Evolutionary conservation across 23 red algal species (phyloP).

Genomic region (Cyanidiococcus yangmingshanensis): DNA sequence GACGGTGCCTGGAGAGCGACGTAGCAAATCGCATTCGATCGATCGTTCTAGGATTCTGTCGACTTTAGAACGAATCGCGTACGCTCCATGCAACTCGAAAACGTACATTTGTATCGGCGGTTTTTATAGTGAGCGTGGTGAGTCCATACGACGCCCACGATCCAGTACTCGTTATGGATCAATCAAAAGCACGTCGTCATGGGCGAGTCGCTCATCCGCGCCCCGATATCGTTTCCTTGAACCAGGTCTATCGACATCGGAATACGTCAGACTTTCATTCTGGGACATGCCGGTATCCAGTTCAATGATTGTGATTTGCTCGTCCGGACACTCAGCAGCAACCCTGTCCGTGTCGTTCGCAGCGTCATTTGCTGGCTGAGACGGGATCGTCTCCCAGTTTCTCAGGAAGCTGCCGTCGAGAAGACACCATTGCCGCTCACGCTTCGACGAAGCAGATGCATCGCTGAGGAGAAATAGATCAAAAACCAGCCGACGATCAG

Average conservation of each 20-base stretch:
- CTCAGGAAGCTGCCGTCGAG: neutral
- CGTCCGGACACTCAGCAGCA: neutral
- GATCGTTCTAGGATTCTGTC: no score
- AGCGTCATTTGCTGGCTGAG: neutral
- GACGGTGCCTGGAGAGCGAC: no score
- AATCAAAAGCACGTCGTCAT: neutral
- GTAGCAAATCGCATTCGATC: no score
- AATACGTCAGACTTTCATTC: neutral
- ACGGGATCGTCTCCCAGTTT: neutral
- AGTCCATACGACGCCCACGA: no score
- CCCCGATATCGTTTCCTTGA: neutral
- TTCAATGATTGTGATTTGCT: neutral
- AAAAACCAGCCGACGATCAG: neutral
- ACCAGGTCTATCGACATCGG: neutral
- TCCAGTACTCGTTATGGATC: neutral
- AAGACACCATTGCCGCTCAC: neutral
- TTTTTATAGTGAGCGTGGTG: no score
- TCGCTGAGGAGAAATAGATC: neutral
- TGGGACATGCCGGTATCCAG: neutral
- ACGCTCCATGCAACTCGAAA: no score
- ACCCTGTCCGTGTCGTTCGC: neutral
- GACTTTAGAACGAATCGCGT: no score
- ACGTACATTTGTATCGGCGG: no score
- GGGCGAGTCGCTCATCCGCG: neutral
- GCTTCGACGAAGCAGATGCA: neutral